These are phyloP conservation scores for Neltuma alba DNA, from an alignment of 306 rosid genomes.

Conservation along the genomic window DNA sequence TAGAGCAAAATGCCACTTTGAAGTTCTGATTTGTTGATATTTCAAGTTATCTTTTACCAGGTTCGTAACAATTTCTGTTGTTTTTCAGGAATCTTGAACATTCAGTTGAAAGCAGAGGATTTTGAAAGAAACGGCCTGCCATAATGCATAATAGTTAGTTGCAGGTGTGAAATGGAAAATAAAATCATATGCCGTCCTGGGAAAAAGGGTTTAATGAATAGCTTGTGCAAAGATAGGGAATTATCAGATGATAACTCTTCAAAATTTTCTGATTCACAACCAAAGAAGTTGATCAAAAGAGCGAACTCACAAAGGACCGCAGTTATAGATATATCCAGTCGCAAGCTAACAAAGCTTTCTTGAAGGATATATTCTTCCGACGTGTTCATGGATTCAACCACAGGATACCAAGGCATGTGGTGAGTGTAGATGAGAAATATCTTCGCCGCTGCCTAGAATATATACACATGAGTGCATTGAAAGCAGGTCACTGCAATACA, in stretches of 20 bases:
- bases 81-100: constrained; percentile 35
- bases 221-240: constrained; percentile 49
- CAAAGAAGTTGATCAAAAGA: constrained; percentile 62
- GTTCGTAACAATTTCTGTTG: constrained; percentile 10
- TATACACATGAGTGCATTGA: constrained; percentile 64
- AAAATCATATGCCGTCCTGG: constrained; percentile 42
- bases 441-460: constrained; percentile 78
- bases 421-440: constrained; percentile 80
- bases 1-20: constrained; percentile 28
- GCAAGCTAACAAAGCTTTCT: constrained; percentile 51
- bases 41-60: neutral
- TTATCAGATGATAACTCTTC: constrained; percentile 50
- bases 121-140: constrained; percentile 34
- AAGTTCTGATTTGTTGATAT: constrained; percentile 9
- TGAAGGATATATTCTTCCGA: constrained; percentile 52
- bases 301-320: constrained; percentile 52
- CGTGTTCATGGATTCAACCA: constrained; percentile 52
- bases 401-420: constrained; percentile 80
- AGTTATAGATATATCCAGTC: constrained; percentile 57
- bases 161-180: constrained; percentile 65
- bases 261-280: constrained; percentile 44
- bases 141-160: constrained; percentile 34
- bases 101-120: constrained; percentile 38
- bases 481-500: constrained; percentile 56
- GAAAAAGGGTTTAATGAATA: constrained; percentile 45